These are phyloP conservation scores for Wickerhamiella sorbophila DNA, from an alignment of 805 yeast species.

Conservation along the genomic window DNA sequence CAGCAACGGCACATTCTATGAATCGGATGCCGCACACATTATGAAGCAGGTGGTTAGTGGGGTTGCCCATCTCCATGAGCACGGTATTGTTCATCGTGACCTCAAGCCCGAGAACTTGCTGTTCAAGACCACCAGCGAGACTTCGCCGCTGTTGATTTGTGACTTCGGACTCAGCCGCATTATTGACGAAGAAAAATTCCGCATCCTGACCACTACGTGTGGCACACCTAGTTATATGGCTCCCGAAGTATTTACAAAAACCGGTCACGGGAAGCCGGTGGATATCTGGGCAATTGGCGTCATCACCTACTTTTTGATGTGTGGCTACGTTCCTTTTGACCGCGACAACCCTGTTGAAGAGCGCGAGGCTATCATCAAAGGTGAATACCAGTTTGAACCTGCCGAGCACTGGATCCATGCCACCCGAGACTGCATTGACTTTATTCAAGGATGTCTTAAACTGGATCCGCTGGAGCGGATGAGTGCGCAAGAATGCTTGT, in stretches of 20 bases:
- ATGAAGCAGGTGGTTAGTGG: conserved; percentile 40
- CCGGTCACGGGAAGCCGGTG: conserved; percentile 44
- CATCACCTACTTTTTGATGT: conserved; percentile 49
- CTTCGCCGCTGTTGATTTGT: conserved; percentile 35
- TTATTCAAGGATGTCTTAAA: conserved; percentile 40
- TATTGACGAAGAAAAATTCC: conserved; percentile 27
- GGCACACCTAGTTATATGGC: conserved; percentile 70
- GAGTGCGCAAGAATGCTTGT: conserved; percentile 31
- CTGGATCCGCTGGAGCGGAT: conserved; percentile 34
- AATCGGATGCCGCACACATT: conserved; percentile 36
- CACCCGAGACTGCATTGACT: conserved; percentile 40
- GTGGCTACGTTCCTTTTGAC: conserved; percentile 69
- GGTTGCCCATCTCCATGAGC: conserved; percentile 41
- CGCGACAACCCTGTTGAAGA: conserved; percentile 60
- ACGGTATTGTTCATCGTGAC: conserved; percentile 56
- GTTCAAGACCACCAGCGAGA: conserved; percentile 30
- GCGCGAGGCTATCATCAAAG: conserved; percentile 41
- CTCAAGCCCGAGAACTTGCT: conserved; percentile 59
- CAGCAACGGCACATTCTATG: conserved; percentile 32
- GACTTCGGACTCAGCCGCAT: conserved; percentile 54
- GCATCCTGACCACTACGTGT: conserved; percentile 34
- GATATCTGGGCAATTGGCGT: conserved; percentile 74
- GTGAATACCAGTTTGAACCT: conserved; percentile 52
- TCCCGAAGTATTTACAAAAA: conserved; percentile 45
- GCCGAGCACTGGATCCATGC: conserved; percentile 41